Evolutionary conservation across 345 rosid species (phyloP).

Genomic region (Dipteronia sinensis): DNA sequence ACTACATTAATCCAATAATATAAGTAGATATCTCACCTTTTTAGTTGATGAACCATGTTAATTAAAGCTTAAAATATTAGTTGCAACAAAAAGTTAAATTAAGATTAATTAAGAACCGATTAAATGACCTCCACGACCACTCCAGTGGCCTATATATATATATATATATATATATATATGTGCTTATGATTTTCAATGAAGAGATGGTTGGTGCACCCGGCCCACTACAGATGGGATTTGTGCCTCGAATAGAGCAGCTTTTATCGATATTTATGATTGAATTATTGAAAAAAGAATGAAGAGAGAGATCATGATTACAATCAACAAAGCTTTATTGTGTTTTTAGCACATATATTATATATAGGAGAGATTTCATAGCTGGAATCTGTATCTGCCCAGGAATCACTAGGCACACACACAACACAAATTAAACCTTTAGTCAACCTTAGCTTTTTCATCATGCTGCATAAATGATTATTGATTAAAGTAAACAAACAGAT

Average conservation of each 20-base stretch:
- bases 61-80: too few species aligned
- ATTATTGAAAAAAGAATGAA: too few species aligned
- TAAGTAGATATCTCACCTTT: too few species aligned
- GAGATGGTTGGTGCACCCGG: not conserved
- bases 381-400: constrained; percentile 12
- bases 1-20: too few species aligned
- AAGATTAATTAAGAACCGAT: not conserved
- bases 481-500: not conserved
- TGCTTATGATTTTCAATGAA: not conserved
- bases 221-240: not conserved
- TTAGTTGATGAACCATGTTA: too few species aligned
- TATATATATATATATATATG: too few species aligned
- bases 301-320: constrained; percentile 7
- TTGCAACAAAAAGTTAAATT: not conserved
- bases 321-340: constrained; percentile 8
- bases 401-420: constrained; percentile 15
- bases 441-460: constrained; percentile 26
- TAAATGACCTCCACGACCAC: not conserved
- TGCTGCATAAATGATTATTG: constrained; percentile 7
- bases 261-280: too few species aligned
- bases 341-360: not conserved
- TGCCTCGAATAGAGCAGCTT: too few species aligned
- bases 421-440: constrained; percentile 14
- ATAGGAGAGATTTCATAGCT: not conserved
- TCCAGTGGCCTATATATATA: too few species aligned